Evolutionary conservation across 2,329 filamentous ascomycete species (phyloP), one percentile per base, ranked within the genome.

Genomic region (Beauveria australis): DNA sequence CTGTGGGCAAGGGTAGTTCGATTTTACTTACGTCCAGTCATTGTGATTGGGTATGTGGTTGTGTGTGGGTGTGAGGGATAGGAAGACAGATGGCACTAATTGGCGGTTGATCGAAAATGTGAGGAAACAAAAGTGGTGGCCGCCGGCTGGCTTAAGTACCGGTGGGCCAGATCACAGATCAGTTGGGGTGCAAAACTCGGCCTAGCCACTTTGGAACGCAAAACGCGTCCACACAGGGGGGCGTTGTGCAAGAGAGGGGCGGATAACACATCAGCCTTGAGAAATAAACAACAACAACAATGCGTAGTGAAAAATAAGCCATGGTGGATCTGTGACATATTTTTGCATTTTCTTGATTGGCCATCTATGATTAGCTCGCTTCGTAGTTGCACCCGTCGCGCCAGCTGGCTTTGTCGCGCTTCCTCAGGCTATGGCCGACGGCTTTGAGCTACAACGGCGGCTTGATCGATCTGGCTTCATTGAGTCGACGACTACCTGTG

Each of bases 101-200:
- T 37, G 53, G 41, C 30, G 52, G 46, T 56, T 56, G 30, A 18
- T 53, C 41, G 54, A 54, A 48, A 60, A 51, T 63, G 66, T 66
- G 62, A 59, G 64, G 63, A 56, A 62, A 63, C n/a, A 54, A 63
- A 58, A 63, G 53, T 48, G 60, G 68, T 65, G 72, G 73, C 71
- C 67, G 67, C 61, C 53, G 59, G 65, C 61, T 67, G 65, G 68
- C 66, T 75, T 75, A 75, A 75, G 73, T 75, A 75, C 66, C 66
- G 66, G 71, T 71, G 70, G 72, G 68, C 72, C 71, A 66, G 63
- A 65, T 66, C 67, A 67, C 68, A 72, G 71, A 75, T 75, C 72
- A 74, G 70, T 72, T 69, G 62, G 60, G 48, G 47, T 46, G 57
- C 24, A 49, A 22, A 48, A 30, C 40, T 37, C 48, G 7, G 48